Conservation (phyloP, 768 basidiomycete genomes). For the Tricholoma sp. region DNA sequence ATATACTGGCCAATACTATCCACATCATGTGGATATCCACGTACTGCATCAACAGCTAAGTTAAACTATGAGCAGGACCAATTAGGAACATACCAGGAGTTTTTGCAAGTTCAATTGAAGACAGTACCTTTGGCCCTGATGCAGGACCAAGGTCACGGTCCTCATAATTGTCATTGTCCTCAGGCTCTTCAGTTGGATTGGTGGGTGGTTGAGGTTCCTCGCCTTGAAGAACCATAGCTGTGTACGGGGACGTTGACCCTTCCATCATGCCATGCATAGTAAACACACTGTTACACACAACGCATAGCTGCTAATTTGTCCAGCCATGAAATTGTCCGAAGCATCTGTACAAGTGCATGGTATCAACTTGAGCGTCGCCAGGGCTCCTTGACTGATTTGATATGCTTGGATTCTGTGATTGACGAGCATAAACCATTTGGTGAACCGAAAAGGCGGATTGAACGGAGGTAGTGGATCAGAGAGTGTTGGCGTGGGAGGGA, state of each 20-base stretch:
- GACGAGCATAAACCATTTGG: constrained; percentile 11
- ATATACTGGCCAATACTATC: neutral
- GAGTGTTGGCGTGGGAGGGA: constrained; percentile 25
- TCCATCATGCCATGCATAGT: too few species aligned
- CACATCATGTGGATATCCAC: too few species aligned
- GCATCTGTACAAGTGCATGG: neutral
- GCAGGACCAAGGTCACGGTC: neutral
- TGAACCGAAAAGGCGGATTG: constrained; percentile 5
- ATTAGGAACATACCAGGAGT: neutral
- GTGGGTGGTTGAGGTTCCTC: neutral
- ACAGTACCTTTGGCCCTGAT: neutral
- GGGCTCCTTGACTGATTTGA: constrained; percentile 17
- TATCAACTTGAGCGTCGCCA: constrained; percentile 9
- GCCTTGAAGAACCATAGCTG: neutral
- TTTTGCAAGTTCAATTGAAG: neutral
- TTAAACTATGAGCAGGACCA: neutral
- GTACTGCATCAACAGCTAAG: neutral
- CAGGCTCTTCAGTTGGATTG: neutral
- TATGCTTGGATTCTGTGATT: neutral
- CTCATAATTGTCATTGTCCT: neutral
- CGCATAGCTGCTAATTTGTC: neutral
- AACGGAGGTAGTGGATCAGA: constrained; percentile 13
- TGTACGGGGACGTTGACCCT: too few species aligned
- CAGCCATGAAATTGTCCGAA: neutral
- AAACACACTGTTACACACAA: too few species aligned